Base-by-base conservation (phyloP, 2,329 filamentous ascomycete species). In the Aureobasidium sp. region DNA sequence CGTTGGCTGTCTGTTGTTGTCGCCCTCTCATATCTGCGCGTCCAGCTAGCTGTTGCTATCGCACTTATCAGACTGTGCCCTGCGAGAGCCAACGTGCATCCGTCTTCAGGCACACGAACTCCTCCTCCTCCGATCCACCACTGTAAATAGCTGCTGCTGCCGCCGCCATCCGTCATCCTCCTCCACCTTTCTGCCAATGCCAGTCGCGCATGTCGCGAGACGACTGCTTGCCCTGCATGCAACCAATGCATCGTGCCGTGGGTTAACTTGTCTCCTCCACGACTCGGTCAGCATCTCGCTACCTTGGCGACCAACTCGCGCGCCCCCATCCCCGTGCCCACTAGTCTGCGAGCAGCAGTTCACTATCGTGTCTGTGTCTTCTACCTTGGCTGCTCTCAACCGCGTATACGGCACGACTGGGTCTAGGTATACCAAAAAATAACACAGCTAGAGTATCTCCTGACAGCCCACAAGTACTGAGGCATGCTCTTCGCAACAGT, bases 261-360 rank as follows among this genome's bases (percentile, higher is more conserved):
- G 56, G 22, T 39, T 49, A 59, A 58, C 27, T 48, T 47, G n/a
- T 29, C 44, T 29, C 31, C 17, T 44, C 22, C 56, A n/a, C 42
- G 44, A 48, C 31, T 59, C 56, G 56, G 42, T 24, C 56, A 59
- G 42, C 19, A 27, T 47, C 29, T 39, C 56, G 44, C 56, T 59
- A 33, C 56, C 56, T 59, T 59, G 56, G 56, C 56, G 56, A 59
- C 53, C 53, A 45, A 45, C 40, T 35, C 40, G 40, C 29, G 40
- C 29, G 53, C 40, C 29, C 14, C 29, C 44, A 49, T 37, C 29
- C 33, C 56, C 56, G 56, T 59, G 44, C 44, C 44, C 44, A 12
- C 37, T 57, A 40, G 52, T 56, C 31, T 15, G 37, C 52, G 52
- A 54, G 24, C 14, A 54, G 52, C 52, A 44, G 24, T n/a, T 40